Evolutionary conservation across 208 protist species (phyloP), one percentile per base, ranked within the genome.

Genomic region (Novymonas esmeraldas): DNA sequence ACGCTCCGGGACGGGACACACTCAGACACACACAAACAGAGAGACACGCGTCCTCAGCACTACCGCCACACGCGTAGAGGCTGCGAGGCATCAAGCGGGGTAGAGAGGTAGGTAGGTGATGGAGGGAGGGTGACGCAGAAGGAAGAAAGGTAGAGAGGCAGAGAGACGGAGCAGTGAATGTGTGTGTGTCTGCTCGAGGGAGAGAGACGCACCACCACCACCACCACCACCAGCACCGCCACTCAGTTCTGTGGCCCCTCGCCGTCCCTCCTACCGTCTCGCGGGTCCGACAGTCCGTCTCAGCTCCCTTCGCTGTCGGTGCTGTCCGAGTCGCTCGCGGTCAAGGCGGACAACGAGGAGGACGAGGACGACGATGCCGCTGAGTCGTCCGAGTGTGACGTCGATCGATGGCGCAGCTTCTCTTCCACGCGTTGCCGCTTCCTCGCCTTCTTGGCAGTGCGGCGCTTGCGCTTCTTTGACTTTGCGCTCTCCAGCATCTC

Each of bases 381-480:
- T n/a, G 59, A 64, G 16, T 6, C 29, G 14, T 52, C 59, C 7
- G 38, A 42, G 31, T 49, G 22, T 5, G 69, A 63, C 6, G 16
- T 16, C 1, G 56, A 38, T n/a, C 48, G 3, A 26, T 50, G 38
- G 20, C 31, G 36, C 54, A 52, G 9, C 57, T 62, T 57, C 44
- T 36, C 61, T 38, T 73, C 56, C 48, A 70, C 29, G 2, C 41
- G 29, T 24, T 56, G 22, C 59, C 70, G 63, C 49, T 70, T 67
- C 49, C 65, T 57, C 55, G 70, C 49, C 54, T 80, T 77, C 46
- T 78, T 84, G n/a, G 54, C 33, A 3, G 45, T 38, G 29, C 69
- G 70, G 11, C 77, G 75, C 58, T 82, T 84, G 31, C 85, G 74
- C 64, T 92, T 90, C 65, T 84, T 87, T 11, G 81, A 57, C 41